phyloP scores from a whole-genome alignment of 2,329 filamentous ascomycete species.

The Ploettnerulaceae sp. region DNA sequence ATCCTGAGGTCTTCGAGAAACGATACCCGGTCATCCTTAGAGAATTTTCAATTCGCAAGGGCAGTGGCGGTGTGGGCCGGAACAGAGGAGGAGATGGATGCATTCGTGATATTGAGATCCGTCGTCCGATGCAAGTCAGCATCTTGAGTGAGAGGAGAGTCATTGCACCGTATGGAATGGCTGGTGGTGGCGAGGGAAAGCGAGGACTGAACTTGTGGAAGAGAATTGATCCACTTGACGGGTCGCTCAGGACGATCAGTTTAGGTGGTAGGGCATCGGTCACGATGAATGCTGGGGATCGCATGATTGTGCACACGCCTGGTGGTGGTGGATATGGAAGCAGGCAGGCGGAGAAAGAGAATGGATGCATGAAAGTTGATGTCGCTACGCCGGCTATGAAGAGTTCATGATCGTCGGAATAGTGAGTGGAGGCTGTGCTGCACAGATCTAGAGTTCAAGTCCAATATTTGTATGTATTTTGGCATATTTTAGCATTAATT shows the following conservation, averaged over 20 bases:
- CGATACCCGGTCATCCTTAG: slow-evolving; percentile 23
- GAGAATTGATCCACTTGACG: background rate
- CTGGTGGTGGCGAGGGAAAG: slow-evolving; percentile 42
- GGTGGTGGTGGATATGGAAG: slow-evolving; percentile 75
- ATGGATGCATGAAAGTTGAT: too few relatives aligned
- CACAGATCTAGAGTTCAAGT: too few relatives aligned
- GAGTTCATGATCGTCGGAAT: too few relatives aligned
- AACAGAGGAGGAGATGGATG: slow-evolving; percentile 22
- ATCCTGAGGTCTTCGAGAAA: slow-evolving; percentile 27
- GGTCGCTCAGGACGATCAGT: background rate
- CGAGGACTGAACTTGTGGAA: slow-evolving; percentile 1
- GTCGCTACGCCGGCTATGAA: too few relatives aligned
- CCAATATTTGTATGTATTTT: too few relatives aligned
- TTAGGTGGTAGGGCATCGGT: slow-evolving; percentile 73
- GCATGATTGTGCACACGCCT: slow-evolving; percentile 73
- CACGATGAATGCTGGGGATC: slow-evolving; percentile 68
- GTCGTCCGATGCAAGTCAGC: slow-evolving; percentile 40
- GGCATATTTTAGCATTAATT: too few relatives aligned
- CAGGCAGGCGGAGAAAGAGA: slow-evolving; percentile 51
- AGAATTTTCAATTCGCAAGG: slow-evolving; percentile 23
- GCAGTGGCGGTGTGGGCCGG: slow-evolving; percentile 20
- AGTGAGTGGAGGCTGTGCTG: too few relatives aligned
- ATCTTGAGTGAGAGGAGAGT: slow-evolving; percentile 59
- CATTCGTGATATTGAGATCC: slow-evolving; percentile 42
- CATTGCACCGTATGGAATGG: slow-evolving; percentile 72